phyloP scores from a whole-genome alignment of 148 eudicot species.

The Chenopodium quinoa region DNA sequence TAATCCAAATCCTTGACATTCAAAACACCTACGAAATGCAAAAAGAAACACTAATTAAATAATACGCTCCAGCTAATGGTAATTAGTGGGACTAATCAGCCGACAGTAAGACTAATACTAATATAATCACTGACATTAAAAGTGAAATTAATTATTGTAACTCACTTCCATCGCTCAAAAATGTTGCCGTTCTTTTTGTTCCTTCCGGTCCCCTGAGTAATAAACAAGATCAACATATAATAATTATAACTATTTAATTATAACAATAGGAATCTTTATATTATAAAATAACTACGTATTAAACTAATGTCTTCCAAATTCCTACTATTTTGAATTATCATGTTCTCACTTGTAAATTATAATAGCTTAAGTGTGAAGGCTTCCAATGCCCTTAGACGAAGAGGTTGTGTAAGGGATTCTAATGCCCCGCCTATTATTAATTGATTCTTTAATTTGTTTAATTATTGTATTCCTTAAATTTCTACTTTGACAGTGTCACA shows the following conservation, averaged over 20 bases:
- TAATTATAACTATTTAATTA: not conserved
- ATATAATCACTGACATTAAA: conserved; percentile 7
- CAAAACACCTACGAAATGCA: conserved; percentile 57
- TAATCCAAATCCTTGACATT: conserved; percentile 88
- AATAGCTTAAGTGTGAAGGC: no score
- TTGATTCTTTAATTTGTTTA: no score
- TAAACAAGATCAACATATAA: not conserved
- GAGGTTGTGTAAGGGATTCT: no score
- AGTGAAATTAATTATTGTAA: not conserved
- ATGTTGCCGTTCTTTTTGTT: conserved; percentile 97
- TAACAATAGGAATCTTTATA: no score
- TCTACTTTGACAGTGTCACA: no score
- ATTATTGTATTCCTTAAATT: no score
- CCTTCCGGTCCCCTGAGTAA: conserved; percentile 74
- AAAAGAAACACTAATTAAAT: not conserved
- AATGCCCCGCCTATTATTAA: no score
- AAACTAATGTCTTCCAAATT: no score
- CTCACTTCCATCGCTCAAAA: conserved; percentile 96
- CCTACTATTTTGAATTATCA: no score
- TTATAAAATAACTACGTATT: no score
- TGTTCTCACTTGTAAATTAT: no score
- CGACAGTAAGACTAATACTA: not conserved
- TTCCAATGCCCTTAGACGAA: no score
- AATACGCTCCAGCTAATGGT: not conserved
- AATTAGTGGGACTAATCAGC: not conserved